Percentiles rank a stretch among this genome's conserved stretches.
These are phyloP conservation scores for Neurospora discreta DNA, from an alignment of 495 filamentous ascomycete genomes.

Conservation along the genomic window DNA sequence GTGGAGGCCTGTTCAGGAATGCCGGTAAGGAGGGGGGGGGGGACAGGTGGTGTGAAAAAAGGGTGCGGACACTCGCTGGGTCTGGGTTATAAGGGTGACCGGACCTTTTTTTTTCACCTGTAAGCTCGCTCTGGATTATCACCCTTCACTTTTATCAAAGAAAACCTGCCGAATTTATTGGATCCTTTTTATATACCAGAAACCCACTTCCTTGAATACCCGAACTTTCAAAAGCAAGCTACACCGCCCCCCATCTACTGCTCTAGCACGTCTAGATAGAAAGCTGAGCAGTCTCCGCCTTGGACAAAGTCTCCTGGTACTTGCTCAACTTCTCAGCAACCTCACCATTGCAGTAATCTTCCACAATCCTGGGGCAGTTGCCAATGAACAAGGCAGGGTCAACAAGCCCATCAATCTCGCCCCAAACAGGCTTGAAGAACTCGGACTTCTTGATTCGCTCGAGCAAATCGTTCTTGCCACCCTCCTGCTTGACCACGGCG, in stretches of 20 bases:
- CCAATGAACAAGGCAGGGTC: conserved; percentile 64
- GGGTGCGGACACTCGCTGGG: no score
- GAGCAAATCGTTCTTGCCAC: conserved; percentile 73
- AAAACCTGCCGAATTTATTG: neutral
- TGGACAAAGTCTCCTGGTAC: conserved; percentile 14
- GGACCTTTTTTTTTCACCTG: no score
- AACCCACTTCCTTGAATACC: neutral
- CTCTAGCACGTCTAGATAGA: conserved; percentile 13
- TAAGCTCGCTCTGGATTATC: no score
- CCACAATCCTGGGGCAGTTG: conserved; percentile 32
- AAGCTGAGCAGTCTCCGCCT: conserved; percentile 19
- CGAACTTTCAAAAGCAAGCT: neutral
- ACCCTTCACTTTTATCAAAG: neutral
- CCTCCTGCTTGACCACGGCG: conserved; percentile 65
- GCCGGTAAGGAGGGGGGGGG: no score
- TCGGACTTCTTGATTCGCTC: conserved; percentile 60
- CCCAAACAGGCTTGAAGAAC: conserved; percentile 77
- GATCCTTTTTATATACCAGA: neutral
- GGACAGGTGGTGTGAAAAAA: no score
- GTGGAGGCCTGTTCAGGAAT: no score
- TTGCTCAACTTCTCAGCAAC: conserved; percentile 13
- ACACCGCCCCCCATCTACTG: neutral
- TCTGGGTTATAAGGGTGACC: no score
- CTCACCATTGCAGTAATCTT: conserved; percentile 29
- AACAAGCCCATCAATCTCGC: conserved; percentile 63